Evolutionary conservation across 2,329 filamentous ascomycete genomes (phyloP), one percentile per base, ranked within the genome.

Genomic region (Aspergillus sp.): DNA sequence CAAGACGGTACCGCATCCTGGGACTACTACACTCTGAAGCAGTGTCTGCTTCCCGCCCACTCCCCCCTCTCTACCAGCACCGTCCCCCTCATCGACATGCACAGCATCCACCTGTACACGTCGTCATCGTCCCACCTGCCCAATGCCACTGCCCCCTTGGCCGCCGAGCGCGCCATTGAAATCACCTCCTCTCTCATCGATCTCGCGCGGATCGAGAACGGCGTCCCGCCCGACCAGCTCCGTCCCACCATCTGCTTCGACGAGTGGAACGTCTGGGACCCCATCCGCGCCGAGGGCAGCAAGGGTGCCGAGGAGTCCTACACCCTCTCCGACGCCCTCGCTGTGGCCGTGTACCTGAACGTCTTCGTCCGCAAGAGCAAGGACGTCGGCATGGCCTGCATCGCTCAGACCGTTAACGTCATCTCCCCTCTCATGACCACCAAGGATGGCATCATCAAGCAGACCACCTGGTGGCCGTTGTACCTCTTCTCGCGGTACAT

Each of bases 231-330:
- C 0, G 78, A 80, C 0, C 84, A 87, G n/a, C 83, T 84, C 4
- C 79, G 83, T 3, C 88, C 86, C 51, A 88, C 83, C 54, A 91
- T 93, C 71, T 92, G 90, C 80, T 92, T 92, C 71, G 90, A 93
- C 71, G 90, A 92, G 75, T 92, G 90, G 90, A 93, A 92, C 72
- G 89, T 92, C 9, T 93, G 90, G 90, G 89, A 91, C 67, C 88
- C 89, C 0, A 80, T 82, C 55, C 84, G 89, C 9, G 89, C 90
- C 0, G 88, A 88, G 0, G 90, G 90, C 16, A 86, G 89, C 67
- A 73, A 84, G 61, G 90, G 90, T 16, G 90, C 87, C 6, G 90
- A 92, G 75, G 89, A 92, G 71, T 78, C 75, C 67, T 91, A 92
- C 77, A 91, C 87, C 0, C 82, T 92, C 7, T 90, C 87, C 0